Percentiles rank a stretch among this genome's conserved stretches.
phyloP scores from a whole-genome alignment of 257 asterid genomes.

The Eucommia ulmoides region DNA sequence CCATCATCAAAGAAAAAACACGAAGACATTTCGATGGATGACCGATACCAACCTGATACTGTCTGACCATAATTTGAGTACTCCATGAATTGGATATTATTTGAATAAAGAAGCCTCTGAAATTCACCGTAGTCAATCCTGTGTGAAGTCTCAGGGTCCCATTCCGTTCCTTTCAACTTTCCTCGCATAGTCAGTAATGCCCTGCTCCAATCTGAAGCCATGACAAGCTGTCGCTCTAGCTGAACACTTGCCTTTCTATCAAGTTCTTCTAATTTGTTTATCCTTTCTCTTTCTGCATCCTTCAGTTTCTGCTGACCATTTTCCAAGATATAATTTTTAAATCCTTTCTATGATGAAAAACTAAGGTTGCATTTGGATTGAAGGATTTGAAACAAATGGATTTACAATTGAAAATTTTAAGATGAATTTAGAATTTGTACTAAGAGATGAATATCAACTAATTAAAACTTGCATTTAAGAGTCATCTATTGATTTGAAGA shows the following conservation, averaged over 20 bases:
- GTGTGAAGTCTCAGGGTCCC: slow-evolving; percentile 86
- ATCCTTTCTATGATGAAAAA: slow-evolving; percentile 7
- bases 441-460: neutral
- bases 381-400: neutral
- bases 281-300: slow-evolving; percentile 74
- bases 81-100: slow-evolving; percentile 86
- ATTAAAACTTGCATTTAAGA: neutral
- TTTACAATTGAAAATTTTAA: too few relatives aligned
- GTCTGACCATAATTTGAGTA: slow-evolving; percentile 91
- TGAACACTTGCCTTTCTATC: slow-evolving; percentile 91
- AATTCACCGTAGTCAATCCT: slow-evolving; percentile 74
- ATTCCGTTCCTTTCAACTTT: slow-evolving; percentile 83
- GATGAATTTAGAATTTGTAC: neutral
- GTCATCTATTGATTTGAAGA: neutral
- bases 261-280: slow-evolving; percentile 58
- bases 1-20: too few relatives aligned
- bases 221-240: slow-evolving; percentile 86
- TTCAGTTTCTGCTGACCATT: slow-evolving; percentile 61
- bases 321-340: slow-evolving; percentile 19
- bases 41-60: slow-evolving; percentile 82
- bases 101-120: slow-evolving; percentile 72
- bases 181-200: slow-evolving; percentile 67
- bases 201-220: slow-evolving; percentile 99
- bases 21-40: too few relatives aligned
- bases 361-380: neutral